Percentiles rank a stretch among this genome's conserved stretches.
phyloP scores from a whole-genome alignment of 495 filamentous ascomycete species.

The Opeltia flavorubescens region DNA sequence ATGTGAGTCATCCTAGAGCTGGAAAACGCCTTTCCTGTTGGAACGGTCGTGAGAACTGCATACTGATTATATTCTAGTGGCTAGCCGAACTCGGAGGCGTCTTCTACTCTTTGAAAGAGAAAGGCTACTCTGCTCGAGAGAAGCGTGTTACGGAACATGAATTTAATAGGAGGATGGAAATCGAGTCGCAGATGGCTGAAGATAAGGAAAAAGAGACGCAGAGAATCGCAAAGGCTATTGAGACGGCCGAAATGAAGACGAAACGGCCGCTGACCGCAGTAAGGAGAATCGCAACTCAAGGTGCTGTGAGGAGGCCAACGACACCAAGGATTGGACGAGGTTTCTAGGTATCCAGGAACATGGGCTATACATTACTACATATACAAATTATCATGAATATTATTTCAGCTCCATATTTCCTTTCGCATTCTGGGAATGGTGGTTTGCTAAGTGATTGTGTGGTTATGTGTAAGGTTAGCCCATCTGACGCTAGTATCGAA shows the following conservation, averaged over 20 bases:
- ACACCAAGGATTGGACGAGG: constrained; percentile 20
- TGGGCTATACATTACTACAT: too few species aligned
- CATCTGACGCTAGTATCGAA: not conserved
- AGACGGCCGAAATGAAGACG: constrained; percentile 3
- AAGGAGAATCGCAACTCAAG: constrained; percentile 18
- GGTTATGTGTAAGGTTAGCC: not conserved
- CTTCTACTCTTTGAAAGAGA: constrained; percentile 96
- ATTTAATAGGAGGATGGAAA: constrained; percentile 90
- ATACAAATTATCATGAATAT: too few species aligned
- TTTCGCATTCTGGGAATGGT: too few species aligned
- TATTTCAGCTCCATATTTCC: too few species aligned
- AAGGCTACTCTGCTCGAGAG: constrained; percentile 83
- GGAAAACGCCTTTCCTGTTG: not conserved
- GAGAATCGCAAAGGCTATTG: constrained; percentile 11
- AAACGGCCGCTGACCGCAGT: constrained; percentile 10
- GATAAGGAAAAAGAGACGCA: constrained; percentile 51
- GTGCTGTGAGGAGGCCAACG: constrained; percentile 24
- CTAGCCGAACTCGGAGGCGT: constrained; percentile 96
- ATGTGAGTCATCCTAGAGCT: constrained; percentile 32
- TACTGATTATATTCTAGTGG: constrained; percentile 41
- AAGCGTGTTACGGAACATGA: constrained; percentile 84
- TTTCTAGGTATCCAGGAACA: too few species aligned
- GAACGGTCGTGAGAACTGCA: too few species aligned
- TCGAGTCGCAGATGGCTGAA: constrained; percentile 82
- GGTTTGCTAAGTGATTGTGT: not conserved